phyloP scores from a whole-genome alignment of 2,329 filamentous ascomycete species.

The Harringtonia lauricola region DNA sequence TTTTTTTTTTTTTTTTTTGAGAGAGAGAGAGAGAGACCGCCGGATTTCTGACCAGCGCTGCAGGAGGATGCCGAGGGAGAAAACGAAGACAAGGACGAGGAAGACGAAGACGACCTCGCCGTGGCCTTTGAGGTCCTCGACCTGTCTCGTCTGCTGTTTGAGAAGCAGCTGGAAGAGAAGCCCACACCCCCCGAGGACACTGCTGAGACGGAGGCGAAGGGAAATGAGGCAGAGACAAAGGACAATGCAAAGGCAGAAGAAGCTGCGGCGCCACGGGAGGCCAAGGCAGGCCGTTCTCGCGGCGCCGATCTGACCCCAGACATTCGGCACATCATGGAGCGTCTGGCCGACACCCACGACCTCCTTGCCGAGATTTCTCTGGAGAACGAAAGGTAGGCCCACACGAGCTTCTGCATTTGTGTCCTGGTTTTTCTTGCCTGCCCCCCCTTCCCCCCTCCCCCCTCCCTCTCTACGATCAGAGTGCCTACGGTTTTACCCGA shows the following conservation, averaged over 20 bases:
- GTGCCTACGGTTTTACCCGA: background rate
- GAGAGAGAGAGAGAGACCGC: too few species aligned
- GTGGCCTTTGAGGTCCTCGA: slow-evolving; percentile 80
- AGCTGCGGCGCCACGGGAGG: background rate
- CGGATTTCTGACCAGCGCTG: background rate
- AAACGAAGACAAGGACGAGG: slow-evolving; percentile 34
- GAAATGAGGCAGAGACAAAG: slow-evolving; percentile 21
- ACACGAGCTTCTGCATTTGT: background rate
- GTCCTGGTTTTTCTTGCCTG: background rate
- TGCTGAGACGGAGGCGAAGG: slow-evolving; percentile 21
- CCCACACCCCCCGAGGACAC: too few species aligned
- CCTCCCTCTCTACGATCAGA: too few species aligned
- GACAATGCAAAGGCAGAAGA: background rate
- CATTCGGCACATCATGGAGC: slow-evolving; percentile 61
- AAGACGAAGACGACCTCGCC: slow-evolving; percentile 62
- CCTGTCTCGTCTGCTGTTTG: slow-evolving; percentile 57
- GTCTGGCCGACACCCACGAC: slow-evolving; percentile 86
- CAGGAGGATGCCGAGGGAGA: slow-evolving; percentile 5
- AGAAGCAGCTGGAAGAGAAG: slow-evolving; percentile 37
- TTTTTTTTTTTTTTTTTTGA: background rate
- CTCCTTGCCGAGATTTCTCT: slow-evolving; percentile 93
- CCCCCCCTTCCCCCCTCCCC: background rate
- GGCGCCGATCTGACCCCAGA: slow-evolving; percentile 19
- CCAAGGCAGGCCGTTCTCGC: background rate
- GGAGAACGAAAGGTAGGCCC: slow-evolving; percentile 68